A percentile compares a stretch with the other conserved stretches of the same genome.
phyloP scores from a whole-genome alignment of 2,329 filamentous ascomycete genomes.

The Coniochaeta sp. region DNA sequence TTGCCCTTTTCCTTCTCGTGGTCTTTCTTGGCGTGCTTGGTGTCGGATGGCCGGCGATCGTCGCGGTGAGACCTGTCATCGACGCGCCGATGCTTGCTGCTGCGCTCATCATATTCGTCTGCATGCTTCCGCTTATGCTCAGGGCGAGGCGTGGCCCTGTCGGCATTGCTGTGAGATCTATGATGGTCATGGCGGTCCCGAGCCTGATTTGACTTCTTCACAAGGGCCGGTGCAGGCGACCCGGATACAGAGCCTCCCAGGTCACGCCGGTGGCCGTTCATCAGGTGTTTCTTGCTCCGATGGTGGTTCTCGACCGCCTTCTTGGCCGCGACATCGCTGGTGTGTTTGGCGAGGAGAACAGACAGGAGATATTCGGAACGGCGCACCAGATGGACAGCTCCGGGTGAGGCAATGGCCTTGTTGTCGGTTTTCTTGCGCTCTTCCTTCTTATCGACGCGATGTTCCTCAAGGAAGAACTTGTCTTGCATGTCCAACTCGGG shows the following conservation, averaged over 20 bases:
- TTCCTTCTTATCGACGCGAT: constrained; percentile 96
- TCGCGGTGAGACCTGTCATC: constrained; percentile 33
- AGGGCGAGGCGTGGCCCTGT: constrained; percentile 41
- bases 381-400: constrained; percentile 93
- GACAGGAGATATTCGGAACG: constrained; percentile 92
- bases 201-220: constrained; percentile 39
- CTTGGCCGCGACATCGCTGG: constrained; percentile 66
- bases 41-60: constrained; percentile 18
- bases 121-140: constrained; percentile 57
- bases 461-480: constrained; percentile 95
- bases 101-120: constrained; percentile 42
- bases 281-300: constrained; percentile 80
- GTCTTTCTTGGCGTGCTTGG: constrained; percentile 20
- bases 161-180: constrained; percentile 42
- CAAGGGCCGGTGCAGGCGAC: constrained; percentile 58
- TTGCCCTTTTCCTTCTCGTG: constrained; percentile 32
- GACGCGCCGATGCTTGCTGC: constrained; percentile 43
- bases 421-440: constrained; percentile 74
- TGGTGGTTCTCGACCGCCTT: constrained; percentile 86
- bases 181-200: constrained; percentile 41
- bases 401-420: constrained; percentile 82
- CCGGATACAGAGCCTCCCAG: constrained; percentile 55
- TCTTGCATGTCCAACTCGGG: constrained; percentile 75
- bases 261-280: constrained; percentile 55
- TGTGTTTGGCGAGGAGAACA: constrained; percentile 83